phyloP scores from a whole-genome alignment of 257 asterid genomes.

The Osmanthus fragrans region DNA sequence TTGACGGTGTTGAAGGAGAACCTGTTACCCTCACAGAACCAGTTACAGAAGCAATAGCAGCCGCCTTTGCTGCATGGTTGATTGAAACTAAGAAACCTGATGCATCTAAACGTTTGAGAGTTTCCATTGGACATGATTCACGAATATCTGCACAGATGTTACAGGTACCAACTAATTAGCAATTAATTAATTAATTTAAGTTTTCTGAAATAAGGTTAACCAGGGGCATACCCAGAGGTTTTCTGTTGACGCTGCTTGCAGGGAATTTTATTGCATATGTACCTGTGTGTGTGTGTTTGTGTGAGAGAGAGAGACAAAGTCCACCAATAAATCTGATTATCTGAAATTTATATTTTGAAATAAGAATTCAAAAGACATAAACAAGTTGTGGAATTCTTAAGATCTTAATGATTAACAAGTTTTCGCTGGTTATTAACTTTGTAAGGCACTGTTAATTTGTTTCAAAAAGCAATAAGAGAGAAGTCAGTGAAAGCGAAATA shows the following conservation, averaged over 20 bases:
- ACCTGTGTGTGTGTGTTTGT: neutral
- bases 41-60: slow-evolving; percentile 95
- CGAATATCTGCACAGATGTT: slow-evolving; percentile 86
- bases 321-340: neutral
- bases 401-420: neutral
- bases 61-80: slow-evolving; percentile 92
- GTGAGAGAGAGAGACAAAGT: neutral
- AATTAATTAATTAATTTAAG: neutral
- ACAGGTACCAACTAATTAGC: slow-evolving; percentile 48
- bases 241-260: neutral
- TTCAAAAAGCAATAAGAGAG: neutral
- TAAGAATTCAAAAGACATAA: neutral
- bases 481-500: neutral
- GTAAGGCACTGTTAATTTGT: neutral
- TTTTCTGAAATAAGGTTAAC: neutral
- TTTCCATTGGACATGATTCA: slow-evolving; percentile 94
- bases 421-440: neutral
- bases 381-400: neutral
- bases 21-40: slow-evolving; percentile 78
- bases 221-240: neutral
- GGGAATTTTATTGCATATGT: neutral
- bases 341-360: neutral
- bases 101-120: slow-evolving; percentile 62
- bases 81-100: slow-evolving; percentile 61
- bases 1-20: slow-evolving; percentile 95